Base-by-base conservation (phyloP, 1,139 yeast genomes). In the Candida tunisiensis region DNA sequence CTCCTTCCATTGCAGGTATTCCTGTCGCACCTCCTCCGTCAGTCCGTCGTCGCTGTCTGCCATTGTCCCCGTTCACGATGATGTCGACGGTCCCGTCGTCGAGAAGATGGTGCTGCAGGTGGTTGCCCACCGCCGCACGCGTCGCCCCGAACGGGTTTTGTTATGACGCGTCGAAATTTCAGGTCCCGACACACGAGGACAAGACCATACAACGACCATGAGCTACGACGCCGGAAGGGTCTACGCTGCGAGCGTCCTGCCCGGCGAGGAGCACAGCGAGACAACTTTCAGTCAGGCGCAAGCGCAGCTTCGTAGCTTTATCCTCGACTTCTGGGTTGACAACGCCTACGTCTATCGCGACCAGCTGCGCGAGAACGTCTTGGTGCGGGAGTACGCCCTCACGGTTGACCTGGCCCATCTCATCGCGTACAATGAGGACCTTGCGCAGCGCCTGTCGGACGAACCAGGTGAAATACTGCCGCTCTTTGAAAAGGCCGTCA, bases 391-490 rank as follows among this genome's bases (percentile, higher is more conserved):
- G 44, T 83, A 73, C 52, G 67, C 64, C 26, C 56, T 91, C 28
- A 65, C 69, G 5, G 93, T 91, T 13, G 73, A 80, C 41, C 64
- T 82, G 28, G 93, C 78, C 32, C 94, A 91, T 48, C 59, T 91
- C 33, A 77, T 85, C 35, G 74, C 83, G 4, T 88, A 69, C 55
- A 79, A 82, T 47, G 96, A 83, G 45, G 93, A 80, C 39, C 61
- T 91, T 32, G 85, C 83, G 45, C 88, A 83, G 50, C 69, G 70
- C 39, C 60, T 91, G 36, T 57, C 72, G 30, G 93, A 82, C 44
- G 91, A 80, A 42, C 98, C 99, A 1, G 62, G 77, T 2, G 95
- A 82, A 30, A 70, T 80, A 64, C 70, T 88, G 21, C 93, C 95
- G 2, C 53, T 83, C 31, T 85, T 91, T 44, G 98, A 91, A 49